Conservation (phyloP, 768 basidiomycete species). For the Auriscalpium microsporum region DNA sequence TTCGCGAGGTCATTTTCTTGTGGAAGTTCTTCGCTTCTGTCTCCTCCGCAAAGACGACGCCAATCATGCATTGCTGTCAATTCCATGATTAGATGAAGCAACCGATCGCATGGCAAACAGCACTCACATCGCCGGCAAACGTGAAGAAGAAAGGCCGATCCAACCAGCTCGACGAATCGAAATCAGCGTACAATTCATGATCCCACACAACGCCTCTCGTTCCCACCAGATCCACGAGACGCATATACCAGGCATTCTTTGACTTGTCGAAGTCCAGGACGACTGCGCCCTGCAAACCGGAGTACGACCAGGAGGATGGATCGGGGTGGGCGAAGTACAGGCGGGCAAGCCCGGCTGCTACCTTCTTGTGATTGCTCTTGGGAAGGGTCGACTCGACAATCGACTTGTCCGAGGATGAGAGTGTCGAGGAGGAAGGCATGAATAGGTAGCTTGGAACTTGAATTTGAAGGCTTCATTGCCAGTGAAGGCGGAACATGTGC, state of each 20-base stretch:
- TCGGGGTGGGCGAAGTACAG: conserved; percentile 86
- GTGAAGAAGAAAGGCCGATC: conserved; percentile 91
- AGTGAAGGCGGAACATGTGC: too few relatives aligned
- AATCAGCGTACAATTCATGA: conserved; percentile 78
- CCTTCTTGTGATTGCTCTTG: conserved; percentile 57
- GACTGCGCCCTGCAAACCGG: conserved; percentile 81
- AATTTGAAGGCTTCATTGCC: too few relatives aligned
- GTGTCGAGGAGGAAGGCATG: conserved; percentile 70
- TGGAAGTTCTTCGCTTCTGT: conserved; percentile 74
- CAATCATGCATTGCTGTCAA: conserved; percentile 81
- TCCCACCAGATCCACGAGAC: conserved; percentile 77
- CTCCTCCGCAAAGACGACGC: conserved; percentile 84
- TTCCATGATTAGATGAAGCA: background rate
- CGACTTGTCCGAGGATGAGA: conserved; percentile 68
- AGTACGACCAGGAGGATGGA: conserved; percentile 73
- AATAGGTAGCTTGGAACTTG: too few relatives aligned
- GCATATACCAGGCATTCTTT: conserved; percentile 52
- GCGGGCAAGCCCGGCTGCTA: conserved; percentile 72
- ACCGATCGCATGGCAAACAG: too few relatives aligned
- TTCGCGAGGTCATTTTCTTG: conserved; percentile 74
- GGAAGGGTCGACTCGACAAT: conserved; percentile 62
- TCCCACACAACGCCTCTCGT: conserved; percentile 89
- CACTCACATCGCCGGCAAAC: conserved; percentile 86
- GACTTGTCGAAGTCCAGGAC: conserved; percentile 58
- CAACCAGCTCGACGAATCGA: conserved; percentile 55